Conservation (phyloP, 176 grass and related monocot species). For the Triticum turgidum region DNA sequence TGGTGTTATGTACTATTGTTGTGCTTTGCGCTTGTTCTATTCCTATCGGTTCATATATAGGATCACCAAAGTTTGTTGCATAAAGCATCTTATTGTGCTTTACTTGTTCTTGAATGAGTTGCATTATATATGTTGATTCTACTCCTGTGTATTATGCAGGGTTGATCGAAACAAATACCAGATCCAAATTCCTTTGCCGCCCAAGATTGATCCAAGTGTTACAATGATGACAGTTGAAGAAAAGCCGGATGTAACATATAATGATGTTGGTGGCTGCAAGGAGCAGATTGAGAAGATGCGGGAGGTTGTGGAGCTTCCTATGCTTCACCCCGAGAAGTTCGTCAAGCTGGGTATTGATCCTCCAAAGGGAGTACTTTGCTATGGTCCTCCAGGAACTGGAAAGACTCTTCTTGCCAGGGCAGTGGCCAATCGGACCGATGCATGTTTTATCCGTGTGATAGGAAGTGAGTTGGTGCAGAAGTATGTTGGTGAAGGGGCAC, state of each 20-base stretch:
- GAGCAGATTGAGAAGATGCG: conserved; percentile 84
- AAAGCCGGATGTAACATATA: conserved; percentile 80
- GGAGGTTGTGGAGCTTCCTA: conserved; percentile 75
- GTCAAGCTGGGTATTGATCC: conserved; percentile 73
- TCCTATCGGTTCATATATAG: neutral
- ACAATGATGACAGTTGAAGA: conserved; percentile 91
- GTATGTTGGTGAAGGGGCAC: conserved; percentile 64
- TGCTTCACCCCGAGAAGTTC: conserved; percentile 86
- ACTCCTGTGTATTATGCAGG: conserved; percentile 41
- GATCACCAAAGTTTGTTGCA: neutral
- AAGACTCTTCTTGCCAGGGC: conserved; percentile 72
- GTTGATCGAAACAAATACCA: conserved; percentile 80
- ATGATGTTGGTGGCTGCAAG: conserved; percentile 81
- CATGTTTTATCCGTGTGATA: conserved; percentile 76
- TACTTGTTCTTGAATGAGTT: neutral
- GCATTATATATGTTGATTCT: conserved; percentile 7
- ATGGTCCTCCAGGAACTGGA: conserved; percentile 71
- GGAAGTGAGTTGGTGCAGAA: conserved; percentile 79
- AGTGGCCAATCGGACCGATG: conserved; percentile 71
- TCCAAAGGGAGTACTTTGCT: conserved; percentile 72
- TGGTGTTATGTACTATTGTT: neutral
- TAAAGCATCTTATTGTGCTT: neutral
- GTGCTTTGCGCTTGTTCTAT: neutral
- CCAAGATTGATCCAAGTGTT: conserved; percentile 81
- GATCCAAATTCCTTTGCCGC: conserved; percentile 75